Evolutionary conservation across 1,284 basidiomycete genomes (phyloP).

Genomic region (Dichomitus squalens): DNA sequence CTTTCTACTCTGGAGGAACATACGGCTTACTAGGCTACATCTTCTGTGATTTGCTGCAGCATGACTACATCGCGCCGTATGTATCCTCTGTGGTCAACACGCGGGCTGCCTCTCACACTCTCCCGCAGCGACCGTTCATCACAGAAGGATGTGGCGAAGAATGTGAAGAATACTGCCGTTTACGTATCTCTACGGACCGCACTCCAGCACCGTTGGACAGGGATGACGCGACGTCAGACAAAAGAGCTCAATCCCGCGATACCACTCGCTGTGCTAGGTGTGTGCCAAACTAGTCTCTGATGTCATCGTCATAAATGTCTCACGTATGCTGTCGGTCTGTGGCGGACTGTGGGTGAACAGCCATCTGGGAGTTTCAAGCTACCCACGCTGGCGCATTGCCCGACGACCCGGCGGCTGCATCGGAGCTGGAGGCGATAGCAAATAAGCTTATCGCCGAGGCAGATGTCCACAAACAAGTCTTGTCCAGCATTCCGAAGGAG

Average conservation of each 20-base stretch:
- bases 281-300: not conserved
- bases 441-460: constrained; percentile 61
- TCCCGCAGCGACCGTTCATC: constrained; percentile 60
- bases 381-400: constrained; percentile 61
- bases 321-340: not conserved
- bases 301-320: not conserved
- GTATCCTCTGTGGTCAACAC: constrained; percentile 31
- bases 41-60: constrained; percentile 88
- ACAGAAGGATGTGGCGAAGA: constrained; percentile 63
- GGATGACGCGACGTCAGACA: constrained; percentile 70
- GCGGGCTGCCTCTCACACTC: constrained; percentile 18
- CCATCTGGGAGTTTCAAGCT: constrained; percentile 83
- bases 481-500: constrained; percentile 55
- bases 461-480: constrained; percentile 70
- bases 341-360: constrained; percentile 39
- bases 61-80: constrained; percentile 85
- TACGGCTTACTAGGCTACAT: constrained; percentile 95
- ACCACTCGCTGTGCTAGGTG: constrained; percentile 76
- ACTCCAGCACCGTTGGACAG: constrained; percentile 70
- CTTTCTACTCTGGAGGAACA: constrained; percentile 87
- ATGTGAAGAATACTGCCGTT: constrained; percentile 60
- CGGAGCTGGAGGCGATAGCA: constrained; percentile 65
- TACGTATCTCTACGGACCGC: constrained; percentile 71
- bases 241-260: constrained; percentile 78
- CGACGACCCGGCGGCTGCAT: constrained; percentile 44